These are phyloP conservation scores for Lipomyces yamanashiensis DNA, from an alignment of 805 yeast species.

Conservation along the genomic window DNA sequence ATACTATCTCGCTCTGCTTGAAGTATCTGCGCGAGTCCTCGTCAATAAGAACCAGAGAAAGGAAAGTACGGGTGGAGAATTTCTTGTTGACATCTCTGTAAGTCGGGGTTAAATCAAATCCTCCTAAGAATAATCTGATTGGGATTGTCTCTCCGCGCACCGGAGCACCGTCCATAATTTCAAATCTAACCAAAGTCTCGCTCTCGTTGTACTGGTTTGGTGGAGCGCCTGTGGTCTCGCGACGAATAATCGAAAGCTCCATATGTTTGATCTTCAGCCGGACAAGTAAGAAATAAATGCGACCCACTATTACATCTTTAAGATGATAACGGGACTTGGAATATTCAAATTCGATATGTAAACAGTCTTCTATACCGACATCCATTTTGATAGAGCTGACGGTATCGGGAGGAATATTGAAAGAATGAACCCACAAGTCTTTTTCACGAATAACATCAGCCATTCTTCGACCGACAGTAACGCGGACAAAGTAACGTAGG, in stretches of 20 bases:
- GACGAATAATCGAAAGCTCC: constrained; percentile 85
- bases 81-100: constrained; percentile 81
- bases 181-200: constrained; percentile 87
- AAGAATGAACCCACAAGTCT: constrained; percentile 85
- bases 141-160: constrained; percentile 98
- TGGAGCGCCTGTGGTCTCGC: constrained; percentile 86
- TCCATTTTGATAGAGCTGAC: constrained; percentile 81
- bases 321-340: constrained; percentile 80
- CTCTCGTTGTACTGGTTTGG: constrained; percentile 82
- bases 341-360: constrained; percentile 96
- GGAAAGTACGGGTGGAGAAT: constrained; percentile 81
- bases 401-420: constrained; percentile 52
- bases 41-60: constrained; percentile 88
- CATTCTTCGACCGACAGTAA: constrained; percentile 75
- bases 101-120: constrained; percentile 91
- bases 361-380: constrained; percentile 96
- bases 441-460: constrained; percentile 85
- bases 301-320: constrained; percentile 91
- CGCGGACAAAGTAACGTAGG: constrained; percentile 81
- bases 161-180: constrained; percentile 99
- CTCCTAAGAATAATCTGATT: constrained; percentile 86
- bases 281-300: constrained; percentile 85
- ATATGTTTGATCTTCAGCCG: constrained; percentile 91
- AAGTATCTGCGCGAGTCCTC: constrained; percentile 96
- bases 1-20: constrained; percentile 87